Evolutionary conservation across 768 basidiomycete species (phyloP).

Genomic region (Phanerodontia chrysosporium): DNA sequence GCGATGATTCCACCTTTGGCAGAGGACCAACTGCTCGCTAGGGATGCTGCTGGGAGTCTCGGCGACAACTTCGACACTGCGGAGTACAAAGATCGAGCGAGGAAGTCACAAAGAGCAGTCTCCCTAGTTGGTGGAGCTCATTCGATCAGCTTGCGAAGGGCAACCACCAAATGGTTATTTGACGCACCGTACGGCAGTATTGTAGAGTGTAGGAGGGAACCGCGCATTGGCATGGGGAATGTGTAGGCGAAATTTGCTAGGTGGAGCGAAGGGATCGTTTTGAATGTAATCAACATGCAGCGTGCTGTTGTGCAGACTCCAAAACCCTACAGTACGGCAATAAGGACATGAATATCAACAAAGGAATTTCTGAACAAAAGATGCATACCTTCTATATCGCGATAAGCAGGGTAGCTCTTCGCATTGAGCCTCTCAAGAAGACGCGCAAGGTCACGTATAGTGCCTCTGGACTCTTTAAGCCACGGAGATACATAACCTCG

Average conservation of each 20-base stretch:
- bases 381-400: slow-evolving; percentile 11
- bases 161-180: not conserved
- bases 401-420: slow-evolving; percentile 15
- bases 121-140: too few species aligned
- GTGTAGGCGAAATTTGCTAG: slow-evolving; percentile 11
- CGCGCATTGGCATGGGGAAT: slow-evolving; percentile 6
- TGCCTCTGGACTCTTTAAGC: not conserved
- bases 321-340: not conserved
- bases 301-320: slow-evolving; percentile 6
- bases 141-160: too few species aligned
- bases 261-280: slow-evolving; percentile 16
- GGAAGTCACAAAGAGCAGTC: slow-evolving; percentile 13
- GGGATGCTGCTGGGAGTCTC: not conserved
- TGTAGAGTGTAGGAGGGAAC: slow-evolving; percentile 6
- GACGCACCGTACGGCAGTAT: slow-evolving; percentile 1
- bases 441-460: not conserved
- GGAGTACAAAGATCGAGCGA: slow-evolving; percentile 5
- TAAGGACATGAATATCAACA: too few species aligned
- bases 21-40: not conserved
- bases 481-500: too few species aligned
- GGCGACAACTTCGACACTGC: not conserved
- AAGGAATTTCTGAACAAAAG: too few species aligned
- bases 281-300: slow-evolving; percentile 14
- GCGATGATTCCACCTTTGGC: slow-evolving; percentile 14
- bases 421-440: slow-evolving; percentile 1